Base-by-base conservation (phyloP, 1,284 basidiomycete species). In the Coriolopsis trogii region DNA sequence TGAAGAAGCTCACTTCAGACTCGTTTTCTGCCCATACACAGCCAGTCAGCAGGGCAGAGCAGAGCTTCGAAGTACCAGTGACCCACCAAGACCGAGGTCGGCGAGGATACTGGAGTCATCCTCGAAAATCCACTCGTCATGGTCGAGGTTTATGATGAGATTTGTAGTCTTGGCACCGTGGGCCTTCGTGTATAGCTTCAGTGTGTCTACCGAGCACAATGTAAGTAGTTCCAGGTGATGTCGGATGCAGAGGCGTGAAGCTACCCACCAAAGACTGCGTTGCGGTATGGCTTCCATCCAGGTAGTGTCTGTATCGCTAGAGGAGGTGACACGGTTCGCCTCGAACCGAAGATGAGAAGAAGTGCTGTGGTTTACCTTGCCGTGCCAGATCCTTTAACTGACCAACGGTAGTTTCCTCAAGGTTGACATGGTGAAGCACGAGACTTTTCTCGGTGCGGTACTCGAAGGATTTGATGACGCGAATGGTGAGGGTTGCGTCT, bases 151-250 rank as follows among this genome's bases (percentile, higher is more conserved):
- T 65, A 98, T 95, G 69, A 97, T 96, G 26, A 97, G 78, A 73
- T 97, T 96, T 25, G 88, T 90, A 0, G 94, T 95, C 93, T 99
- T 99, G 51, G 94, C 80, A 9, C 95, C 94, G 67, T 98, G 96
- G 1, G 96, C 96, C 63, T 87, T 86, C 0, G 93, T 93, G 70
- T 99, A 99, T 13, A 97, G 73, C 67, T 99, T 99, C 55, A 99
- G 62, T 9, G 95, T 97, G 71, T 98, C 95, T 91, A 23, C 12
- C 8, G 4, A 51, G 39, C 6, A 15, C 16, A 31, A 3, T n/a
- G 2, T 12, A 31, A 13, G 18, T 20, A 8, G 15, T 16, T 6
- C 13, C 23, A 6, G 9, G n/a, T 2, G n/a, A 36, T 25, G 24
- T 18, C 15, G n/a, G 18, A 38, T 5, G 28, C n/a, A 16, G 3